Conservation (phyloP, 2,329 filamentous ascomycete genomes). For the Arthroderma sp. region DNA sequence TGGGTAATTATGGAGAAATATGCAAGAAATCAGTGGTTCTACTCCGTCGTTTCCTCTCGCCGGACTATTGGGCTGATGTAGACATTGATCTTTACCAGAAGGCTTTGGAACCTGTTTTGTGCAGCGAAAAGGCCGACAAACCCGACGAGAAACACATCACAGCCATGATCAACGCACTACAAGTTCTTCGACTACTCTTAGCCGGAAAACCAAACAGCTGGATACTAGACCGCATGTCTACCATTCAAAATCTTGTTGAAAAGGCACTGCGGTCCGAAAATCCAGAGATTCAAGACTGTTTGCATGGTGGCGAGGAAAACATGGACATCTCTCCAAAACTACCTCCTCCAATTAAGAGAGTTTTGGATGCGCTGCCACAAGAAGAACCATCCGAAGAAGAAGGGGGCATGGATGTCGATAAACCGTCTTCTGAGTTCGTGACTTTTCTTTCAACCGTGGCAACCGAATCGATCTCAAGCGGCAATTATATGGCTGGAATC, state of each 20-base stretch:
- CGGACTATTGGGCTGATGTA: slow-evolving; percentile 80
- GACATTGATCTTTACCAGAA: slow-evolving; percentile 86
- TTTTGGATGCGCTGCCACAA: slow-evolving; percentile 81
- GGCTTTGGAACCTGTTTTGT: slow-evolving; percentile 73
- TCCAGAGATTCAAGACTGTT: slow-evolving; percentile 82
- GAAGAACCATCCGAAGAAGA: slow-evolving; percentile 70
- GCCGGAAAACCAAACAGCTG: slow-evolving; percentile 83
- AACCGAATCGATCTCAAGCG: slow-evolving; percentile 70
- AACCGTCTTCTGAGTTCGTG: slow-evolving; percentile 74
- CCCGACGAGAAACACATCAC: slow-evolving; percentile 75
- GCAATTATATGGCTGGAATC: slow-evolving; percentile 74
- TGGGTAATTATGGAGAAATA: slow-evolving; percentile 57
- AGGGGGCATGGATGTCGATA: slow-evolving; percentile 62
- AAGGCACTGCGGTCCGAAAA: slow-evolving; percentile 81
- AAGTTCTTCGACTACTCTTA: slow-evolving; percentile 80
- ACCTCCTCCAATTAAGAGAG: slow-evolving; percentile 62
- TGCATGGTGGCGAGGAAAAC: slow-evolving; percentile 62
- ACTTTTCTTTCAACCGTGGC: slow-evolving; percentile 73
- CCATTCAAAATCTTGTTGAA: slow-evolving; percentile 77
- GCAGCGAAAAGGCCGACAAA: slow-evolving; percentile 71
- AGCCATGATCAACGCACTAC: slow-evolving; percentile 83
- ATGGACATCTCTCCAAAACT: slow-evolving; percentile 59
- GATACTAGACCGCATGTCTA: slow-evolving; percentile 65
- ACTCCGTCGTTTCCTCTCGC: slow-evolving; percentile 71
- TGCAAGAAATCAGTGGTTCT: slow-evolving; percentile 74